Evolutionary conservation across 495 filamentous ascomycete genomes (phyloP).

Genomic region (Astrothelium subdiscretum): DNA sequence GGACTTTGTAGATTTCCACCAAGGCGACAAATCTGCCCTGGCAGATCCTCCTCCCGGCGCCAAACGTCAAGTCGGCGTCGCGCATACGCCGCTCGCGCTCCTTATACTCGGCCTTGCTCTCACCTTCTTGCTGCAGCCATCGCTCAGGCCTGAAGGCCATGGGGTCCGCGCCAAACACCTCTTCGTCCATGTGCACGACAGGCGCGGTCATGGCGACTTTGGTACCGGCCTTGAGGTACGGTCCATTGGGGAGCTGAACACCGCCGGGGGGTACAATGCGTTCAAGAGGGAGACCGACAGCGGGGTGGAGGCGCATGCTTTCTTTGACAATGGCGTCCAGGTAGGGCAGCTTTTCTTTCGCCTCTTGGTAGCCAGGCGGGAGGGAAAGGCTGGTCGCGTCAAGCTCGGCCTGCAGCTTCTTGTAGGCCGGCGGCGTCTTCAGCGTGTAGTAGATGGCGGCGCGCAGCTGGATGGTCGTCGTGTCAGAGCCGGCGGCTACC

Average conservation of each 20-base stretch:
- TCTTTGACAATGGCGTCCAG: constrained; percentile 23
- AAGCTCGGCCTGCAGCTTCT: constrained; percentile 38
- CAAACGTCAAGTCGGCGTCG: constrained; percentile 10
- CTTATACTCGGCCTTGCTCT: neutral
- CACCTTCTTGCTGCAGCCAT: constrained; percentile 22
- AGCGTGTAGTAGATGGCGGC: constrained; percentile 53
- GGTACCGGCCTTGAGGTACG: constrained; percentile 22
- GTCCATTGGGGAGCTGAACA: constrained; percentile 35
- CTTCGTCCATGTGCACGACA: constrained; percentile 5
- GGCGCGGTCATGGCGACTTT: constrained; percentile 35
- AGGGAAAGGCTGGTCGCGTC: constrained; percentile 36
- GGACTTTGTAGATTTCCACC: constrained; percentile 23
- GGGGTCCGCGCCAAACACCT: constrained; percentile 14
- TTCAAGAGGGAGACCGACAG: constrained; percentile 17
- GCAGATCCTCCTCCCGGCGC: constrained; percentile 19
- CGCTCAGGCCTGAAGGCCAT: constrained; percentile 27
- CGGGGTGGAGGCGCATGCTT: constrained; percentile 21
- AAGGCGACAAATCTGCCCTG: constrained; percentile 22
- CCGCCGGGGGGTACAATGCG: constrained; percentile 37
- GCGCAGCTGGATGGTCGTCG: constrained; percentile 48
- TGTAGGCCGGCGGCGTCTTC: constrained; percentile 37
- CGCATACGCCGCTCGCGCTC: neutral
- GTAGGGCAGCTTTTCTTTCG: constrained; percentile 11
- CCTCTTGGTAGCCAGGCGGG: constrained; percentile 20
- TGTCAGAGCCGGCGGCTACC: constrained; percentile 46